Percentiles rank a stretch among this genome's conserved stretches.
These are phyloP conservation scores for Flaveria floridana DNA, from an alignment of 140 eudicot genomes.

Conservation along the genomic window DNA sequence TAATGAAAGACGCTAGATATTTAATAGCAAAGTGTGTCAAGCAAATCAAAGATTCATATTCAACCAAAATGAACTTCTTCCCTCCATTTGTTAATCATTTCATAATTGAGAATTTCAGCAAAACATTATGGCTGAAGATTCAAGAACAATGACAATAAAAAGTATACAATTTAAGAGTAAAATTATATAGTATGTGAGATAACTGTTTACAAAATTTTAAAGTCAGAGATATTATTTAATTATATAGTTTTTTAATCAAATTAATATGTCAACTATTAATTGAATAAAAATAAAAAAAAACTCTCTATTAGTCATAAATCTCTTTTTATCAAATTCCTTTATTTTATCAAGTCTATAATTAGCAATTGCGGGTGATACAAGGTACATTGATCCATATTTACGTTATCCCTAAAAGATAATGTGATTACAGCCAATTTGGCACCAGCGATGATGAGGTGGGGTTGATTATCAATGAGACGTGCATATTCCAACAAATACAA, in stretches of 20 bases:
- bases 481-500: constrained; percentile 35
- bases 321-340: not conserved
- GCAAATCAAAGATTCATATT: not conserved
- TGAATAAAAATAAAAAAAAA: no score
- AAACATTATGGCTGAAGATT: no score
- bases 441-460: constrained; percentile 31
- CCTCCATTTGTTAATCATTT: not conserved
- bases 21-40: not conserved
- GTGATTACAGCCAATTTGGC: constrained; percentile 33
- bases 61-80: not conserved
- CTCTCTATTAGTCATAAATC: not conserved
- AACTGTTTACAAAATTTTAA: no score
- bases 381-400: constrained; percentile 28
- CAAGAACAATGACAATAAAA: no score
- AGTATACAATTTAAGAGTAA: no score
- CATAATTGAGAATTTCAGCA: not conserved
- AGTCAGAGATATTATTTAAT: no score
- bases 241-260: no score
- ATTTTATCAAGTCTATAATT: not conserved
- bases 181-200: no score
- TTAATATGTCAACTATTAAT: no score
- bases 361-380: not conserved
- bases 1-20: not conserved
- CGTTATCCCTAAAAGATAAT: constrained; percentile 5
- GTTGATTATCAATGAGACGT: constrained; percentile 38